Evolutionary conservation across 805 yeast genomes (phyloP).

Genomic region (Candida arabinofermentans): DNA sequence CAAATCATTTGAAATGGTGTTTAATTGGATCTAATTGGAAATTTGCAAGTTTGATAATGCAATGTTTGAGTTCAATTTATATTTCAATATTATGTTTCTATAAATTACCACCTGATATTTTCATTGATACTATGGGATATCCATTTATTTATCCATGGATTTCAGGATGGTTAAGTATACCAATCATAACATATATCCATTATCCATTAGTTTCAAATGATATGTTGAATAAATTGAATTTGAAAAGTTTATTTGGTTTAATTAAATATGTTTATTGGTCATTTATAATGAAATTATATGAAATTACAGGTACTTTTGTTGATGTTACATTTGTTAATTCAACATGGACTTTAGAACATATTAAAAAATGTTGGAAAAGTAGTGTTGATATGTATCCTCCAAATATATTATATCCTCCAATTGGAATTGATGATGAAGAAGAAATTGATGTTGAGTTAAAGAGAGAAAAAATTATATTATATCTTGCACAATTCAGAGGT

Average conservation of each 20-base stretch:
- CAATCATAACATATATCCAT: constrained; percentile 87
- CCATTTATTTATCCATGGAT: constrained; percentile 82
- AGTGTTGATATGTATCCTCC: constrained; percentile 32
- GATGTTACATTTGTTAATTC: constrained; percentile 74
- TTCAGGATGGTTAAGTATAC: constrained; percentile 53
- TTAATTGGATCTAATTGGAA: constrained; percentile 77
- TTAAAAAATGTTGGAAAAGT: constrained; percentile 57
- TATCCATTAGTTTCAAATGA: constrained; percentile 88
- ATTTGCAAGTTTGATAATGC: constrained; percentile 77
- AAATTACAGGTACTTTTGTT: constrained; percentile 61
- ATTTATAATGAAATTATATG: constrained; percentile 57
- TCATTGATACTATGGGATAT: constrained; percentile 91
- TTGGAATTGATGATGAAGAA: constrained; percentile 57
- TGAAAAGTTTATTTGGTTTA: constrained; percentile 22
- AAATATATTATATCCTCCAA: constrained; percentile 80
- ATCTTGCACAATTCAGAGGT: constrained; percentile 90
- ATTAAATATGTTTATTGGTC: constrained; percentile 69
- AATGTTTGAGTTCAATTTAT: constrained; percentile 73
- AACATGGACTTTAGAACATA: constrained; percentile 86
- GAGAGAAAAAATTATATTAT: constrained; percentile 44
- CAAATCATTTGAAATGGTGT: constrained; percentile 37
- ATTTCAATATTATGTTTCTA: constrained; percentile 68
- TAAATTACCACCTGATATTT: constrained; percentile 77
- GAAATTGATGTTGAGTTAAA: constrained; percentile 5
- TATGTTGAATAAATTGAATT: constrained; percentile 65